Base-by-base conservation (phyloP, 352 stramenopile species). In the Pythium biforme region DNA sequence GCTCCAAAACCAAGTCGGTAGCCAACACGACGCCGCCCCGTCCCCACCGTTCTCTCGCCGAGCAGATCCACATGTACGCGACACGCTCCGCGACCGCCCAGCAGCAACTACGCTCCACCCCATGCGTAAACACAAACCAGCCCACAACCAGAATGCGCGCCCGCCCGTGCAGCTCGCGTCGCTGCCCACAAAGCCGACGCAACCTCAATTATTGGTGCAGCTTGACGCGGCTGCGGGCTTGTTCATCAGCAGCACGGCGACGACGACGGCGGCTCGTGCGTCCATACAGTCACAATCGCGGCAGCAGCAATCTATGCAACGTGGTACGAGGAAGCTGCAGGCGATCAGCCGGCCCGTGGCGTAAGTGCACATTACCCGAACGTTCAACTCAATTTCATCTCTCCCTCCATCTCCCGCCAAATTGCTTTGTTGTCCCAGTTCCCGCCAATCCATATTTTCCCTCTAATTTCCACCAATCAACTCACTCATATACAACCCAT, bases 391-490 rank as follows among this genome's bases (percentile, higher is more conserved):
- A 6, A 27, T 25, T 49, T n/a, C 41, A 3, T 23, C 47, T 53
- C 47, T 53, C 26, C 47, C 26, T 23, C 22, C 41, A 49, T 27
- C 48, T 59, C 52, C 37, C 52, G 52, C 52, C 52, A 59, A 39
- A 39, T 39, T 25, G 20, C 22, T n/a, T n/a, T n/a, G n/a, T n/a
- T n/a, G n/a, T 26, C n/a, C 20, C 19, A 45, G 10, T 39, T 66
- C 50, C 50, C 59, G 40, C 59, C 51, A 58, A 45, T 19, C 25
- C 37, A 4, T 19, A 8, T 29, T 7, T 46, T 3, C 23, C 14
- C n/a, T 5, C 8, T 31, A 22, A 27, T 55, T 68, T 68, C 25
- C 57, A 46, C 52, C 60, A 68, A 62, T 62, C 60, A 52, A 43
- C 29, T 20, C 37, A n/a, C 12, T 17, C 37, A 7, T 2, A 6